These are phyloP conservation scores for Tuber umbilicatum DNA, from an alignment of 495 filamentous ascomycete species.

Conservation along the genomic window DNA sequence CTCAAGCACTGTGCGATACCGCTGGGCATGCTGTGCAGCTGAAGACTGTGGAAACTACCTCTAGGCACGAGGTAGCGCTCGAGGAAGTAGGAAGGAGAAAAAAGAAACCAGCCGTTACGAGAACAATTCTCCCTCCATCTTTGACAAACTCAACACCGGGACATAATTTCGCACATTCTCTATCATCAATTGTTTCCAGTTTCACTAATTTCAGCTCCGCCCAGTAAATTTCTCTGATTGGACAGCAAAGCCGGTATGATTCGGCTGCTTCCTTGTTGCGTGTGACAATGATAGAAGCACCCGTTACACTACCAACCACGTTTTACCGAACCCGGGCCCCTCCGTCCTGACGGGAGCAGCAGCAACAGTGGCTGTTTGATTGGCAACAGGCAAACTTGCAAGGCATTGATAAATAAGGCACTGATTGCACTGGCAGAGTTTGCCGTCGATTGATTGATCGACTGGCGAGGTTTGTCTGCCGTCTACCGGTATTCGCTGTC, in stretches of 20 bases:
- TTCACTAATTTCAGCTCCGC: not conserved
- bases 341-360: not conserved
- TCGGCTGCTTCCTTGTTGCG: not conserved
- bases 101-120: not conserved
- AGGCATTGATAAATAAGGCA: not conserved
- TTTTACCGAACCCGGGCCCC: not conserved
- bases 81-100: not conserved
- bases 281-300: not conserved
- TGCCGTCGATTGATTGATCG: not conserved
- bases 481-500: not conserved
- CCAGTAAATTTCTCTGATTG: not conserved
- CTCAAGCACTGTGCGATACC: not conserved
- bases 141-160: not conserved
- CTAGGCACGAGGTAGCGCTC: not conserved
- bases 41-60: not conserved
- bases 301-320: not conserved
- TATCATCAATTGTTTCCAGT: not conserved
- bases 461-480: not conserved
- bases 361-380: not conserved
- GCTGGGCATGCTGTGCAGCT: not conserved
- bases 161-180: not conserved
- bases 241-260: not conserved
- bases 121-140: not conserved
- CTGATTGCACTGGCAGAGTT: not conserved
- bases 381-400: not conserved